Evolutionary conservation across 352 stramenopile genomes (phyloP).

Genomic region (Phytophthora sp.): DNA sequence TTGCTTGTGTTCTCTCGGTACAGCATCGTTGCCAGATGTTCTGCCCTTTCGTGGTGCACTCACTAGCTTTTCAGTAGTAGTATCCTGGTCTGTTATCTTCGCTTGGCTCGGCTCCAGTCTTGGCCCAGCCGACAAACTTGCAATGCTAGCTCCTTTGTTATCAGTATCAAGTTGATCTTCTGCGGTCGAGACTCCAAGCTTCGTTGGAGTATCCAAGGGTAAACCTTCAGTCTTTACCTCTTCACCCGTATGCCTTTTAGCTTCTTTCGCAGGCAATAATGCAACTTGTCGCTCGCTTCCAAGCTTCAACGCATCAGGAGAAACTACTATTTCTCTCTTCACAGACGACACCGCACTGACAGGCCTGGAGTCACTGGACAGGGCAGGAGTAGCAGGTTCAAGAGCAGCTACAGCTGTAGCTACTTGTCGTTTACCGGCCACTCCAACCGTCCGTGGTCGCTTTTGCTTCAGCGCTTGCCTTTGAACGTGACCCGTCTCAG

Average conservation of each 20-base stretch:
- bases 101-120: not conserved
- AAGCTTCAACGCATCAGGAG: not conserved
- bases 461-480: not conserved
- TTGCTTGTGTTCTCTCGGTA: not conserved
- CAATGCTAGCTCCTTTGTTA: slow-evolving; percentile 7
- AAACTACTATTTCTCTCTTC: not conserved
- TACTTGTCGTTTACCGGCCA: not conserved
- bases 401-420: not conserved
- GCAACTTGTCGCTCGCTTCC: not conserved
- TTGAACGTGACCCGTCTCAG: not conserved
- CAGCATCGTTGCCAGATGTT: not conserved
- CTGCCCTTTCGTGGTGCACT: not conserved
- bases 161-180: not conserved
- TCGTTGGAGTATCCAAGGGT: not conserved
- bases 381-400: not conserved
- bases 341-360: not conserved
- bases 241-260: not conserved
- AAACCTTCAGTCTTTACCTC: not conserved
- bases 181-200: not conserved
- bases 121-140: not conserved
- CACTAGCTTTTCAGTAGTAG: not conserved
- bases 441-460: not conserved
- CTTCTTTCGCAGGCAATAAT: not conserved
- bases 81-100: not conserved
- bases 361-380: not conserved